Conservation (phyloP, 139 green algal species). For the Klebsormidium nitens region DNA sequence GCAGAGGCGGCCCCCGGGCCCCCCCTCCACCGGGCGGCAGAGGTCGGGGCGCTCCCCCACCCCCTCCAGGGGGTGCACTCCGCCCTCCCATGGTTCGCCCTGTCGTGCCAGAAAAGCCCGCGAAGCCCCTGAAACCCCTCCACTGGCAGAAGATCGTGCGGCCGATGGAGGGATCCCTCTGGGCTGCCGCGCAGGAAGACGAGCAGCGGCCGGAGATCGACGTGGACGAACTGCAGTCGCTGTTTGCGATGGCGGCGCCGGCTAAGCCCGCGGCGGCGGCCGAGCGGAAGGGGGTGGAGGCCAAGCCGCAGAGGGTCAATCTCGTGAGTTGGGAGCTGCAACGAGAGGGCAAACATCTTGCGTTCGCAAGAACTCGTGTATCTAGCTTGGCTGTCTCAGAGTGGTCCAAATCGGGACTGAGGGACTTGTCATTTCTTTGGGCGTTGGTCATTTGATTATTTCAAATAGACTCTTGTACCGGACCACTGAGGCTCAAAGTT, state of each 20-base stretch:
- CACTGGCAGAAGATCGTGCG: slow-evolving; percentile 31
- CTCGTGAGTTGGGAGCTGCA: background rate
- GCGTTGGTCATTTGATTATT: too few species aligned
- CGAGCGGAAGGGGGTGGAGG: slow-evolving; percentile 12
- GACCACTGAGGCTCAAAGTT: too few species aligned
- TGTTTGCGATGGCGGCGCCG: slow-evolving; percentile 32
- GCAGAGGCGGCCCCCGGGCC: slow-evolving; percentile 2
- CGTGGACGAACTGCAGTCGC: slow-evolving; percentile 23
- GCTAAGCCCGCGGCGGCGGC: slow-evolving; percentile 10
- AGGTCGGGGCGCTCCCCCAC: slow-evolving; percentile 13
- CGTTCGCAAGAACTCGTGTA: too few species aligned
- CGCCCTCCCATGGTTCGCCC: background rate
- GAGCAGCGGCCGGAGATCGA: background rate
- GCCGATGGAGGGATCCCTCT: slow-evolving; percentile 26
- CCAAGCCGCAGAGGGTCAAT: slow-evolving; percentile 1
- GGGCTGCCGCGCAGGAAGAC: slow-evolving; percentile 15
- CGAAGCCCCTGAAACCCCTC: slow-evolving; percentile 24
- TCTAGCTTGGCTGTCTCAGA: too few species aligned
- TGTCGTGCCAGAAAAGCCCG: slow-evolving; percentile 4
- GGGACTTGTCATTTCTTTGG: too few species aligned
- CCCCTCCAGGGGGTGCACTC: background rate
- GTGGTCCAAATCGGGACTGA: too few species aligned
- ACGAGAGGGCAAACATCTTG: slow-evolving; percentile 4
- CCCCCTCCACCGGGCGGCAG: slow-evolving; percentile 18
- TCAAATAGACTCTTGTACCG: too few species aligned